Percentiles rank a stretch among this genome's conserved stretches.
phyloP scores from a whole-genome alignment of 2,329 filamentous ascomycete species.

The Alternaria conjuncta region DNA sequence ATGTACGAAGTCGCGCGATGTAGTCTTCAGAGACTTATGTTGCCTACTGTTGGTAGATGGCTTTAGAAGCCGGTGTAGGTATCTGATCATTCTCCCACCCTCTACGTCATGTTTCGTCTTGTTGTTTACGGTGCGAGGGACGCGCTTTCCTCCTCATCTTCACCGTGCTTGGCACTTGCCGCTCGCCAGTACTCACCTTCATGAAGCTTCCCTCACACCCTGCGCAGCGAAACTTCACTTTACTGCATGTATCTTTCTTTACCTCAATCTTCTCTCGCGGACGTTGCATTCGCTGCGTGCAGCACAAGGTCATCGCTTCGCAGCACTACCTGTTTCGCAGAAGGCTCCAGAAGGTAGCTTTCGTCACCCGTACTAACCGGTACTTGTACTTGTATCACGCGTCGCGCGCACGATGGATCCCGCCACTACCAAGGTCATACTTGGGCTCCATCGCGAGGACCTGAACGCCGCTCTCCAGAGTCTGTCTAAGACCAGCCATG shows the following conservation, averaged over 20 bases:
- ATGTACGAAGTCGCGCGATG: neutral
- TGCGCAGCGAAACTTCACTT: neutral
- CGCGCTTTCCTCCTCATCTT: neutral
- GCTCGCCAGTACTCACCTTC: neutral
- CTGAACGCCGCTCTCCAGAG: constrained; percentile 8
- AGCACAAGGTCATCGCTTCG: too few relatives aligned
- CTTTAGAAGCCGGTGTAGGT: neutral
- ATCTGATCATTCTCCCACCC: neutral
- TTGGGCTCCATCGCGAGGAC: constrained; percentile 13
- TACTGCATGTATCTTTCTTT: too few relatives aligned
- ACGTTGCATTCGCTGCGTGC: neutral
- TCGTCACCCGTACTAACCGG: too few relatives aligned
- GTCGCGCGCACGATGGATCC: neutral
- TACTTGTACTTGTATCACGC: neutral
- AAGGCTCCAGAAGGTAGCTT: too few relatives aligned
- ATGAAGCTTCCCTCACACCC: neutral
- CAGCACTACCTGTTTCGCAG: too few relatives aligned
- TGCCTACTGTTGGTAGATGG: neutral
- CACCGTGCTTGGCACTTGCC: neutral
- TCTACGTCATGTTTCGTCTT: neutral
- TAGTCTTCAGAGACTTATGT: neutral
- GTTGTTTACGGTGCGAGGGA: neutral
- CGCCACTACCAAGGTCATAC: neutral
- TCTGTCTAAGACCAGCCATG: too few relatives aligned
- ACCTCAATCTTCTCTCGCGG: neutral